These are phyloP conservation scores for Nevesoporus exiguus DNA, from an alignment of 768 basidiomycete species.

Conservation along the genomic window DNA sequence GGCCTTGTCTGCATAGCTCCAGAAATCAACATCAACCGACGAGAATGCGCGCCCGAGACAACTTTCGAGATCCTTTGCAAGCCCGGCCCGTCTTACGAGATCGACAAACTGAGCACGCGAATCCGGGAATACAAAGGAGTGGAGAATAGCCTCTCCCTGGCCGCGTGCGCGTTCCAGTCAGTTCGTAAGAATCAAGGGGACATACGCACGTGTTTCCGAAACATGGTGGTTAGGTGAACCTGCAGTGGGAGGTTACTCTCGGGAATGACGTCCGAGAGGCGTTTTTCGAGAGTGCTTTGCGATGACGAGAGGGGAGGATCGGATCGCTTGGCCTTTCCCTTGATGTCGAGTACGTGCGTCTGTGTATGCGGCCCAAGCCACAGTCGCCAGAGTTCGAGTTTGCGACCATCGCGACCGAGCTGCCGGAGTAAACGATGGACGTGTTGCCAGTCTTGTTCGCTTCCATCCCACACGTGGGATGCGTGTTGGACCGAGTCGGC, in stretches of 20 bases:
- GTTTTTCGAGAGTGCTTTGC: conserved; percentile 4
- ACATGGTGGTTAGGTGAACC: conserved; percentile 47
- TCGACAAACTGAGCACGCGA: conserved; percentile 66
- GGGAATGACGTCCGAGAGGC: conserved; percentile 9
- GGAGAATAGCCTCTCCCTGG: conserved; percentile 56
- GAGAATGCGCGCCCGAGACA: conserved; percentile 28
- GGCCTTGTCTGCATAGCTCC: conserved; percentile 55
- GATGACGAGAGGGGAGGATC: conserved; percentile 19
- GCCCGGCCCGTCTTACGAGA: conserved; percentile 46
- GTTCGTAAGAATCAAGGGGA: background rate
- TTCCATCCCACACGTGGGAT: conserved; percentile 53
- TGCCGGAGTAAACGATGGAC: conserved; percentile 50
- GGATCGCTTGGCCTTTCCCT: conserved; percentile 45
- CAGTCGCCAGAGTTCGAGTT: conserved; percentile 68
- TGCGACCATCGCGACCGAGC: conserved; percentile 64
- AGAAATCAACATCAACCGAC: conserved; percentile 56
- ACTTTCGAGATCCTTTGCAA: conserved; percentile 33
- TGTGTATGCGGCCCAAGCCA: conserved; percentile 54
- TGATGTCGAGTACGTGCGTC: conserved; percentile 13
- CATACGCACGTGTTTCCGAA: conserved; percentile 59
- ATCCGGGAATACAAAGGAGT: conserved; percentile 68
- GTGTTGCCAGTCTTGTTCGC: conserved; percentile 58
- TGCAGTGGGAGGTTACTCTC: conserved; percentile 28
- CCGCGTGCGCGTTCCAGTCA: conserved; percentile 9
- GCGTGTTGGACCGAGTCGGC: conserved; percentile 17